phyloP scores from a whole-genome alignment of 768 basidiomycete genomes.

The Naematelia aurantialba region DNA sequence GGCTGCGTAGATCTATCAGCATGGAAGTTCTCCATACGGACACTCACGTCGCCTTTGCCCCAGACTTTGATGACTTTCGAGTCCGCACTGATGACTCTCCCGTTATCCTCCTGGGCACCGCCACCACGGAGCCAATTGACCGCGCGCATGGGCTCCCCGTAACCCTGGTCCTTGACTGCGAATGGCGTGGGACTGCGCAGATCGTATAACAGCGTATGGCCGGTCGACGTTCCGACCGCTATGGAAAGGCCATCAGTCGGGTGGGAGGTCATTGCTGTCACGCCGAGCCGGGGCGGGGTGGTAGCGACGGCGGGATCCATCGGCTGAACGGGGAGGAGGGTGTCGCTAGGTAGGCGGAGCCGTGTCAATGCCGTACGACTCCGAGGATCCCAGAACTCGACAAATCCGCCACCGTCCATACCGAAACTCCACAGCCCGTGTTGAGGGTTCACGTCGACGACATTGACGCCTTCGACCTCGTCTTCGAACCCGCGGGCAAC shows the following conservation, averaged over 20 bases:
- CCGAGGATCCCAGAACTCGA: conserved; percentile 95
- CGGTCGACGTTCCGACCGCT: conserved; percentile 90
- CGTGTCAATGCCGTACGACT: conserved; percentile 61
- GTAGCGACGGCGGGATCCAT: conserved; percentile 14
- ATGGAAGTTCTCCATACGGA: neutral
- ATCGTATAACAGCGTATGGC: conserved; percentile 91
- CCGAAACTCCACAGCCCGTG: conserved; percentile 89
- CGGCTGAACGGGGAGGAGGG: conserved; percentile 34
- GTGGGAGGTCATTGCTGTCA: conserved; percentile 81
- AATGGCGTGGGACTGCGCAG: conserved; percentile 78
- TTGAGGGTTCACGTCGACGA: conserved; percentile 84
- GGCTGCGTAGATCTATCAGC: conserved; percentile 60
- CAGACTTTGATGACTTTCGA: conserved; percentile 97
- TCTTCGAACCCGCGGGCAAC: conserved; percentile 41
- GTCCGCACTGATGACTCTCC: conserved; percentile 86
- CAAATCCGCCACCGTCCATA: conserved; percentile 66
- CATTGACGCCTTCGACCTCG: conserved; percentile 77
- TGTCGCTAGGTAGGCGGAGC: conserved; percentile 36
- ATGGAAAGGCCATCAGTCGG: conserved; percentile 80
- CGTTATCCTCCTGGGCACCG: conserved; percentile 71
- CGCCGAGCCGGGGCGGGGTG: conserved; percentile 55
- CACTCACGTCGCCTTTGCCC: conserved; percentile 66
- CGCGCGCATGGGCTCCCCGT: conserved; percentile 80
- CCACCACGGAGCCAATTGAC: conserved; percentile 82
- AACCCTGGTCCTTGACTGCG: conserved; percentile 92